Percentiles rank a stretch among this genome's conserved stretches.
Evolutionary conservation across 225 moss, liverwort and hornwort genomes (phyloP).

Genomic region (Neckera pumila): DNA sequence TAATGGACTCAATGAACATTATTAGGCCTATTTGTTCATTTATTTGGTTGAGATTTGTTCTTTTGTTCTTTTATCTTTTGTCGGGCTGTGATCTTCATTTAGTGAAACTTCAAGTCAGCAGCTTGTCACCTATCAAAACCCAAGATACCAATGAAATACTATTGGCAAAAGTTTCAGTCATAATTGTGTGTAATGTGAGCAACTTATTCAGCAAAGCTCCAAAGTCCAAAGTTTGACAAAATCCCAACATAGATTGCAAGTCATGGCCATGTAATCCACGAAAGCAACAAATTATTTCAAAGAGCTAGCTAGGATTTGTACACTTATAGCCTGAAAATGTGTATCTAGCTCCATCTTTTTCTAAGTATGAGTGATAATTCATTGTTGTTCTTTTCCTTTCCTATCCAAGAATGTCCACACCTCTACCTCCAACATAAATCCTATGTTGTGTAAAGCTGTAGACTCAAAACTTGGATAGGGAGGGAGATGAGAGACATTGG

Average conservation of each 20-base stretch:
- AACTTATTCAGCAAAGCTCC: background rate
- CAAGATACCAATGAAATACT: background rate
- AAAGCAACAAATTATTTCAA: background rate
- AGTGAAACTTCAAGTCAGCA: background rate
- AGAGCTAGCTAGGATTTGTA: background rate
- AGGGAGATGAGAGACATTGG: background rate
- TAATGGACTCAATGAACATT: background rate
- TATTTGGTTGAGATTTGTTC: background rate
- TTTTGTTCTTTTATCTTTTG: background rate
- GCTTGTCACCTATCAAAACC: background rate
- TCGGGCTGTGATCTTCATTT: fast-evolving
- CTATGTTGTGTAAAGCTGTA: fast-evolving
- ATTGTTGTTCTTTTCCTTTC: background rate
- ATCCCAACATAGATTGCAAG: background rate
- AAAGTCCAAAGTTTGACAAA: background rate
- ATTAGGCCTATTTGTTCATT: background rate
- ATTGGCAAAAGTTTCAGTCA: fast-evolving
- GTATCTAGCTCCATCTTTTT: background rate
- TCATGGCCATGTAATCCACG: background rate
- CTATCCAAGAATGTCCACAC: background rate
- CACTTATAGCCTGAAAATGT: fast-evolving
- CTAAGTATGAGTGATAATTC: background rate
- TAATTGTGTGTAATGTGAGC: background rate
- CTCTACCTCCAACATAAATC: fast-evolving
- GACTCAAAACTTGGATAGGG: fast-evolving